phyloP scores from a whole-genome alignment of 192 early-diverging fungal genomes.

The Chytriomyces sp. region DNA sequence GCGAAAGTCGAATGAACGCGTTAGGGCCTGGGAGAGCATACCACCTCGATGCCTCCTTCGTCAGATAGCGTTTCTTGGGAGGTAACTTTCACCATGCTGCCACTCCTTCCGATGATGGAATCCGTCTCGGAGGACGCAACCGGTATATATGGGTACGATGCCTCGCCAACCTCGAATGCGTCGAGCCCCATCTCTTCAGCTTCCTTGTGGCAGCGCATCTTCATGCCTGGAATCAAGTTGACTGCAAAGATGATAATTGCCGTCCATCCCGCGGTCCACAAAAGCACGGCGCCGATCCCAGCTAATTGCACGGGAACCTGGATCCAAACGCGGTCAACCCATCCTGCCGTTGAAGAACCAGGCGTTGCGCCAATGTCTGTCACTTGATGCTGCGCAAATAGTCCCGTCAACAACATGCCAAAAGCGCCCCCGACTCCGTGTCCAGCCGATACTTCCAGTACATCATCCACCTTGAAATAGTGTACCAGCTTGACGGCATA shows the following conservation, averaged over 20 bases:
- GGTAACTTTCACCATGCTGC: neutral
- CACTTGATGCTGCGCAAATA: constrained; percentile 78
- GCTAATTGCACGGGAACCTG: constrained; percentile 79
- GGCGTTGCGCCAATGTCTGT: constrained; percentile 67
- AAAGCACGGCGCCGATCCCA: constrained; percentile 68
- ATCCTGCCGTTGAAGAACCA: constrained; percentile 62
- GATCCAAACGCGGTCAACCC: constrained; percentile 80
- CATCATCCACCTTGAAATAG: constrained; percentile 32
- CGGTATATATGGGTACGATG: constrained; percentile 49
- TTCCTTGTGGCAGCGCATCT: constrained; percentile 59
- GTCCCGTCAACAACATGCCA: constrained; percentile 81
- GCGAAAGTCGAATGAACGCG: too few relatives aligned
- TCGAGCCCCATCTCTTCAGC: constrained; percentile 79
- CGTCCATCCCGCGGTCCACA: constrained; percentile 78
- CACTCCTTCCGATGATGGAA: neutral
- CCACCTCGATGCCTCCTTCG: too few relatives aligned
- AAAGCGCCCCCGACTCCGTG: constrained; percentile 85
- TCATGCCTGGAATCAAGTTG: constrained; percentile 73
- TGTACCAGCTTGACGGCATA: constrained; percentile 2
- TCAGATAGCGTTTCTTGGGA: too few relatives aligned
- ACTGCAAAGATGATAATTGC: constrained; percentile 71
- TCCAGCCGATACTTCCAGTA: constrained; percentile 81
- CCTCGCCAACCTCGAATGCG: constrained; percentile 83
- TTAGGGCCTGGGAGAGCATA: too few relatives aligned
- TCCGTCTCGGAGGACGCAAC: neutral